Base-by-base conservation (phyloP, 2,329 filamentous ascomycete species). In the Hawksworthiomyces lignivorus region DNA sequence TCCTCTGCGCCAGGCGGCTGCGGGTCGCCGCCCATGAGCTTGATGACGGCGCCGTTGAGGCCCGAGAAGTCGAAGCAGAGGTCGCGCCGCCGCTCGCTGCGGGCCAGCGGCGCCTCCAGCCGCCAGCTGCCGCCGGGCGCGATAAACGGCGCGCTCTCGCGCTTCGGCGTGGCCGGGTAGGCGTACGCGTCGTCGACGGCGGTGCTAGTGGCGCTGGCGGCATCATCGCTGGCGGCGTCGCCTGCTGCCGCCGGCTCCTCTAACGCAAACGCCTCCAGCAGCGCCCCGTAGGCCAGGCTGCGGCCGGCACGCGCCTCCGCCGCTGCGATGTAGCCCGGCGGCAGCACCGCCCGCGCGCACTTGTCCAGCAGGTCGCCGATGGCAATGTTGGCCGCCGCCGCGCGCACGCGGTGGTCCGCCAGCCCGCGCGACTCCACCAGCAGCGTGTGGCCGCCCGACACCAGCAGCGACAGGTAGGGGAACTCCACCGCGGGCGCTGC, bases 291-390 rank as follows among this genome's bases (percentile, higher is more conserved):
- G 71, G 87, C 87, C 40, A 86, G 81, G 52, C 75, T 75, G 31
- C 36, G 38, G 7, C 39, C 43, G 68, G 69, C 28, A 70, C 8
- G 8, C 3, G 27, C n/a, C 19, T 41, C 30, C 7, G 48, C 68
- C 1, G 59, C 57, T 15, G 70, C 62, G 18, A 90, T 60, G 4
- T 80, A 49, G 0, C 69, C 60, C 0, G 63, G 20, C 0, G 89
- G 90, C 1, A 97, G 63, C 44, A 96, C 77, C 14, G 73, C 69
- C 35, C 92, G 78, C 7, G 87, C 88, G 44, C 80, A 74, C 63
- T 97, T 95, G 67, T 98, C 92, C 26, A 98, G 68, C 54, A 85
- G 78, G 62, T 95, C 87, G 36, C 92, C 92, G 45, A 96, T 68
- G n/a, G 92, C 88, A 48, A 89, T 80, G 62, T 94, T 87, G n/a